Evolutionary conservation across 192 early-diverging fungal species (phyloP), one percentile per base, ranked within the genome.

Genomic region (Kappamyces sp.): DNA sequence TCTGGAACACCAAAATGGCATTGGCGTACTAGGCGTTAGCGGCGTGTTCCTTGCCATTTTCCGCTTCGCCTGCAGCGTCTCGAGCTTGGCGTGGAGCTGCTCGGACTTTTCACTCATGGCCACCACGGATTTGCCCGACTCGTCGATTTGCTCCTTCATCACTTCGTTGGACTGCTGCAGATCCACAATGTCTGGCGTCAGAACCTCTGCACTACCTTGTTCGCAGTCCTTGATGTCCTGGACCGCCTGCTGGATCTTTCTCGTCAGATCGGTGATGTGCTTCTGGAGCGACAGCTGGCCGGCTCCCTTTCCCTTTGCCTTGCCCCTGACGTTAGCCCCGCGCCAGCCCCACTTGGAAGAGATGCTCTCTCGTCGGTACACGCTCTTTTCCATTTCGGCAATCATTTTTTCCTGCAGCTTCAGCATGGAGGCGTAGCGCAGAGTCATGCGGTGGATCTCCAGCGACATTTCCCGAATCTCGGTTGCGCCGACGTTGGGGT

Each of bases 401-500:
- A 84, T 73, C 77, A 84, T 79, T 57, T 75, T 80, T 51, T 84
- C 81, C 54, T 84, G 81, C 14, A 84, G 64, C 31, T 80, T 84
- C 9, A 83, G 65, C 75, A 84, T 70, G 47, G 67, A 72, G 0
- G 74, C 67, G 50, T 81, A 71, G 3, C 81, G 74, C 2, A 84
- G 67, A 49, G 74, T 79, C 81, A 84, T 84, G 29, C 81, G 68
- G 54, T 84, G 81, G 47, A 84, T 84, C 55, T 84, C 81, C 12
- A 73, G 49, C 12, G 67, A 46, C 81, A 84, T 84, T 61, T 81
- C 81, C 8, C 64, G 50, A 45, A 84, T 81, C 54, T 84, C 81
- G 2, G 72, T 77, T 2, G 81, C 76, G 31, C 81, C 81, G 45
- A 84, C 61, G 49, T 81, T 84, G 14, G 81, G 81, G 57, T 84